phyloP scores from a whole-genome alignment of 2,329 filamentous ascomycete species.

The Diaporthe caulivora region DNA sequence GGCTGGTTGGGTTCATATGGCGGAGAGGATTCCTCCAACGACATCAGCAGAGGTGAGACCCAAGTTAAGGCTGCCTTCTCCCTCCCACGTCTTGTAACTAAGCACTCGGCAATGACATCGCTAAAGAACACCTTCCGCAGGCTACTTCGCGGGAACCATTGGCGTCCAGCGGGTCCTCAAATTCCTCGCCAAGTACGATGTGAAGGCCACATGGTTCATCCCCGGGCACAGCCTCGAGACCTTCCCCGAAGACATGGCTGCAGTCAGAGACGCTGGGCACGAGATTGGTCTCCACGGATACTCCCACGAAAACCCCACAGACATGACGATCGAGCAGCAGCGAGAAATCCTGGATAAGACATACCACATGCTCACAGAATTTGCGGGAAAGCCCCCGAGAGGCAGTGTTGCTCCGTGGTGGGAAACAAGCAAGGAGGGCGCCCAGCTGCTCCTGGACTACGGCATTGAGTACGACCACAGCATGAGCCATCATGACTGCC shows the following conservation, averaged over 20 bases:
- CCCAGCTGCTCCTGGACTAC: slow-evolving; percentile 72
- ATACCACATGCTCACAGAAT: slow-evolving; percentile 76
- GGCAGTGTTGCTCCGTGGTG: slow-evolving; percentile 82
- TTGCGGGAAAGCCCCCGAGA: slow-evolving; percentile 77
- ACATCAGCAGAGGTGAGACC: slow-evolving; percentile 47
- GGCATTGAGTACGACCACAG: slow-evolving; percentile 78
- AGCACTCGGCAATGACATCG: neutral
- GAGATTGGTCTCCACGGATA: slow-evolving; percentile 61
- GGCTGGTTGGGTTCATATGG: slow-evolving; percentile 51
- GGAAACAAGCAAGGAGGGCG: slow-evolving; percentile 77
- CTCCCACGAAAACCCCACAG: slow-evolving; percentile 56
- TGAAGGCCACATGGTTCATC: slow-evolving; percentile 71
- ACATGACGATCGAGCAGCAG: slow-evolving; percentile 79
- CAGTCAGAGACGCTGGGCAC: slow-evolving; percentile 59
- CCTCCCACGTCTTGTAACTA: no score
- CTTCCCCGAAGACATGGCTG: slow-evolving; percentile 55
- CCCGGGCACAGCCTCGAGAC: slow-evolving; percentile 52
- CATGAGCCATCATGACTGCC: slow-evolving; percentile 74
- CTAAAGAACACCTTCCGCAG: slow-evolving; percentile 47
- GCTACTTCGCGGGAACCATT: slow-evolving; percentile 77
- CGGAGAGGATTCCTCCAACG: slow-evolving; percentile 49
- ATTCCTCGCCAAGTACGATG: slow-evolving; percentile 78
- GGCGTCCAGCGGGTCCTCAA: slow-evolving; percentile 75
- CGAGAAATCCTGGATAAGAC: slow-evolving; percentile 81
- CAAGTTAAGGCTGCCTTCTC: neutral